These are phyloP conservation scores for Phialophora verrucosa DNA, from an alignment of 2,329 filamentous ascomycete genomes.

Conservation along the genomic window DNA sequence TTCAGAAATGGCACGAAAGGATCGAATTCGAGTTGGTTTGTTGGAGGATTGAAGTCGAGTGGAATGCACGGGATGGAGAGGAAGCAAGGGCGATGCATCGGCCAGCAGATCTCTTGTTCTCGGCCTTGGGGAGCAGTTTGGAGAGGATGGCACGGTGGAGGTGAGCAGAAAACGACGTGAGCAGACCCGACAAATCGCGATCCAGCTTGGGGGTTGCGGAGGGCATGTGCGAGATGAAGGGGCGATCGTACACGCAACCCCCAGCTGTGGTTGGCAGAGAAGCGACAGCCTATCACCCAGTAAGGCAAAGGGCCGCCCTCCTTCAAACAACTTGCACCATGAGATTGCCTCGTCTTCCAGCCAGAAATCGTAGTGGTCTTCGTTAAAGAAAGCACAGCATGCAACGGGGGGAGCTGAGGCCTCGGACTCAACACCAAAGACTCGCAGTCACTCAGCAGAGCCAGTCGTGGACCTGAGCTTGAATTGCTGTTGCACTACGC, in stretches of 20 bases:
- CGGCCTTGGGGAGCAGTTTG: constrained; percentile 11
- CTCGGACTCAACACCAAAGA: not conserved
- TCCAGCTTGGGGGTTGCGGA: not conserved
- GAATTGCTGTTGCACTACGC: not conserved
- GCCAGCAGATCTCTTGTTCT: constrained; percentile 32
- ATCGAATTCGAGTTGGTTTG: constrained; percentile 30
- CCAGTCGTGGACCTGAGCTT: not conserved
- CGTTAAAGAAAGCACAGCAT: not conserved
- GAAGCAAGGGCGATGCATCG: constrained; percentile 16
- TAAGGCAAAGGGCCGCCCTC: not conserved
- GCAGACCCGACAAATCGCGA: constrained; percentile 7
- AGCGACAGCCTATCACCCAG: constrained; percentile 1
- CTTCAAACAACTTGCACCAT: not conserved
- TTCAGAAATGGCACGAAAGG: constrained; percentile 16
- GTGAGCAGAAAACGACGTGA: constrained; percentile 11
- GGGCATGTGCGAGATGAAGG: constrained; percentile 32
- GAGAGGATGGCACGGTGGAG: constrained; percentile 12
- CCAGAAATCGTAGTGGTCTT: too few species aligned
- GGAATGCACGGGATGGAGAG: constrained; percentile 18
- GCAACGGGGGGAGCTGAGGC: not conserved
- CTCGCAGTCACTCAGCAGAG: not conserved
- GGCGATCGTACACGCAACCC: constrained; percentile 16
- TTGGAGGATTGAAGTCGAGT: constrained; percentile 10
- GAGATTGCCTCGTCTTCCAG: not conserved
- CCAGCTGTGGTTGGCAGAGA: constrained; percentile 26